Evolutionary conservation across 148 eudicot genomes (phyloP).

Genomic region (Rhododendron ferrugineum): DNA sequence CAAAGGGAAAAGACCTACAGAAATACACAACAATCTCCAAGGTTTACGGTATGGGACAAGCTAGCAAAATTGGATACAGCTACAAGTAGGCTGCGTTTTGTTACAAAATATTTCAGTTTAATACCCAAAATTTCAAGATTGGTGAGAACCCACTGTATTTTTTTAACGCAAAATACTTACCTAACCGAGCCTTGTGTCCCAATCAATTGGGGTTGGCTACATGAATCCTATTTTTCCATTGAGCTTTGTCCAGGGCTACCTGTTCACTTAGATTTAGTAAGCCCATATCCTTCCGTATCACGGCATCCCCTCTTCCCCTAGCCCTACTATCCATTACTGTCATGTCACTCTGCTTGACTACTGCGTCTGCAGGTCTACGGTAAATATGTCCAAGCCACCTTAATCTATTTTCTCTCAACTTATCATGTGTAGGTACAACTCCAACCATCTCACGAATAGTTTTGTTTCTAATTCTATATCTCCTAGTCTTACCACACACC

Average conservation of each 20-base stretch:
- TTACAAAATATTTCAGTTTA: neutral
- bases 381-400: neutral
- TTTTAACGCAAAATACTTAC: neutral
- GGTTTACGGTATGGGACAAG: neutral
- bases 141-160: neutral
- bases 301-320: neutral
- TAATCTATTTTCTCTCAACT: neutral
- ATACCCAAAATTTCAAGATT: neutral
- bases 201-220: neutral
- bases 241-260: neutral
- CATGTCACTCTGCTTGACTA: neutral
- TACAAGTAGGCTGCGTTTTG: neutral
- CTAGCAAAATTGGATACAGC: neutral
- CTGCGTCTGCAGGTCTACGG: neutral
- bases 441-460: too few species aligned
- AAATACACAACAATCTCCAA: neutral
- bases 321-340: neutral
- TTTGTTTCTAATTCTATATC: neutral
- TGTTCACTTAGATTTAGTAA: neutral
- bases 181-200: neutral
- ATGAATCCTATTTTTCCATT: neutral
- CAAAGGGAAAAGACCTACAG: neutral
- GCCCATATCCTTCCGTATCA: neutral
- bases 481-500: neutral
- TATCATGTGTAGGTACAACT: too few species aligned